Percentiles rank a stretch among this genome's conserved stretches.
These are phyloP conservation scores for Solanum hybrid DNA, from an alignment of 305 asterid species.

Conservation along the genomic window DNA sequence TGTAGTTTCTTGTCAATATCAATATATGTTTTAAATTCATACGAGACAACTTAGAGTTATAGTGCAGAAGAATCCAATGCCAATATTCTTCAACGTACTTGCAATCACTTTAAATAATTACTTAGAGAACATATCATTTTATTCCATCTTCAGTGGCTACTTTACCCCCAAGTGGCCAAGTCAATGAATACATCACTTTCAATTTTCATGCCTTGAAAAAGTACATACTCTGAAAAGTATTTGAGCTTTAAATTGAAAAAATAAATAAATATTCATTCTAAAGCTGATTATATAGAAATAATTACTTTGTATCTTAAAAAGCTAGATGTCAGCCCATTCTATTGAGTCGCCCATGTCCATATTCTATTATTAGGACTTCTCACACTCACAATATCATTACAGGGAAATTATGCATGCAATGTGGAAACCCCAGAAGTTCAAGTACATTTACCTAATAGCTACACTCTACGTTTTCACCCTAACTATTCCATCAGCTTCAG, in stretches of 20 bases:
- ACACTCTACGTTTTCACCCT: constrained; percentile 69
- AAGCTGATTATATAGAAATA: not conserved
- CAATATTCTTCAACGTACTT: not conserved
- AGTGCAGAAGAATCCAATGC: not conserved
- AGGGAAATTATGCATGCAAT: constrained; percentile 84
- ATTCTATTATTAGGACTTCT: not conserved
- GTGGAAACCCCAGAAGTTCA: constrained; percentile 86
- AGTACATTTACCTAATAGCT: constrained; percentile 54
- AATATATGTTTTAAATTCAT: not conserved
- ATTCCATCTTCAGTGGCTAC: not conserved
- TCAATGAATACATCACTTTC: not conserved
- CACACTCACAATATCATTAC: not conserved
- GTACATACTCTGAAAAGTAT: not conserved
- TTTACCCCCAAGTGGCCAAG: not conserved
- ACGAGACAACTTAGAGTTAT: not conserved
- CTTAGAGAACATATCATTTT: not conserved
- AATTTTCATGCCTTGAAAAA: not conserved
- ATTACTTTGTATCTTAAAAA: not conserved
- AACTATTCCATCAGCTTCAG: constrained; percentile 59
- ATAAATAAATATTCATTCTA: not conserved
- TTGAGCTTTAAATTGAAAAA: not conserved
- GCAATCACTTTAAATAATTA: not conserved
- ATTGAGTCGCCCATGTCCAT: not conserved
- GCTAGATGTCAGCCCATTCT: not conserved
- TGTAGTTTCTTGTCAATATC: not conserved